Evolutionary conservation across 2,329 filamentous ascomycete species (phyloP), one percentile per base, ranked within the genome.

Genomic region (Celoporthe dispersa): DNA sequence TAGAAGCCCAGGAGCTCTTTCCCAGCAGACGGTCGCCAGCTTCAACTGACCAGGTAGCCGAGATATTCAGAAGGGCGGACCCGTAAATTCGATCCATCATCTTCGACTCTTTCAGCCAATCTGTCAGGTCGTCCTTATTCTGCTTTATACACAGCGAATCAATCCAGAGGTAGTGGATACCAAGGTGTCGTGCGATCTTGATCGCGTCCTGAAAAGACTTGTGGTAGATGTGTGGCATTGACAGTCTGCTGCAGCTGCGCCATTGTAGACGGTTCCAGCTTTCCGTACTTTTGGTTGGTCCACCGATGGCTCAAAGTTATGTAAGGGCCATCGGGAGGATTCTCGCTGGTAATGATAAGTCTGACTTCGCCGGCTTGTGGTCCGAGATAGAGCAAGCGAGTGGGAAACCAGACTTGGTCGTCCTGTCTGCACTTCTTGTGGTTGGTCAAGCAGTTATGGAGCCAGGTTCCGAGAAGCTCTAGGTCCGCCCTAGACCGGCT

Each of bases 371-470:
- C 22, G 48, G 48, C 22, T 51, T 51, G 48, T 51, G 48, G 25
- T 51, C 48, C 48, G 48, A 51, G 48, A 25, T 51, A 51, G 48
- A 51, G 48, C 48, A 51, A 51, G 25, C 48, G 48, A 51, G 48
- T 25, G 22, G 48, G 48, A 22, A 51, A 51, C 48, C 48, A 51
- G 48, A 11, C 48, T 51, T 51, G 48, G 48, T n/a, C 22, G 48
- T 51, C 48, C 48, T 51, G 48, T 25, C 48, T 51, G 48, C 48
- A 51, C 48, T 22, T 51, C 48, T 51, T 51, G 48, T 51, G 48
- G 22, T 25, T 51, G 5, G 48, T 51, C 2, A 25, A 9, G 48
- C 48, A 51, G 9, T 51, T 4, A 51, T 51, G 48, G n/a, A 25
- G 48, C 48, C 48, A 51, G 22, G 25, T 51, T 51, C 48, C n/a